Evolutionary conservation across 257 asterid genomes (phyloP).

Genomic region (Striga asiatica): DNA sequence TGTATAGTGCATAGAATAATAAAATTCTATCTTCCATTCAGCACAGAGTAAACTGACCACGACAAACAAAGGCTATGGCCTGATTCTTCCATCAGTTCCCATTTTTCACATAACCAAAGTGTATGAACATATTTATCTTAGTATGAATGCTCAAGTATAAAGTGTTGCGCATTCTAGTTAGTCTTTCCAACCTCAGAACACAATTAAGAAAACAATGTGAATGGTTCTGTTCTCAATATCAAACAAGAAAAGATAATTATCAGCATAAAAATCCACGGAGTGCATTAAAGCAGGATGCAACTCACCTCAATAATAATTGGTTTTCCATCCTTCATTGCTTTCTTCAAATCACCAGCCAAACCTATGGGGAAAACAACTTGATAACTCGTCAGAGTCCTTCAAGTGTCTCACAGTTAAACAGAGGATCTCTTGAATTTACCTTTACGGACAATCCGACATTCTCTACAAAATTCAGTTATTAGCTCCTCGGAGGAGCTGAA

Average conservation of each 20-base stretch:
- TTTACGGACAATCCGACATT: slow-evolving; percentile 95
- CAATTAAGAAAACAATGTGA: background rate
- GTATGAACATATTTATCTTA: background rate
- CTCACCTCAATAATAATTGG: slow-evolving; percentile 94
- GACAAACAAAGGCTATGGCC: background rate
- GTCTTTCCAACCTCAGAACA: background rate
- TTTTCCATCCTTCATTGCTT: slow-evolving; percentile 98
- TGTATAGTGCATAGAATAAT: too few relatives aligned
- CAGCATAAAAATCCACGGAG: slow-evolving; percentile 2
- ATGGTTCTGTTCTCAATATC: background rate
- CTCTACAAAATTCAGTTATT: slow-evolving; percentile 93
- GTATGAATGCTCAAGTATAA: background rate
- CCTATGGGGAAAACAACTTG: slow-evolving; percentile 33
- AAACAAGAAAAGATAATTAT: background rate
- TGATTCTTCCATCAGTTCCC: background rate
- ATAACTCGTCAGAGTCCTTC: slow-evolving; percentile 6
- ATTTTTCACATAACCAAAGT: background rate
- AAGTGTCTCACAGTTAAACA: slow-evolving; percentile 10
- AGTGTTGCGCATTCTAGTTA: background rate
- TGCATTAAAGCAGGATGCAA: slow-evolving; percentile 11
- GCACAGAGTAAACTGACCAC: too few relatives aligned
- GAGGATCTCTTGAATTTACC: slow-evolving; percentile 34
- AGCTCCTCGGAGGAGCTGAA: slow-evolving; percentile 85
- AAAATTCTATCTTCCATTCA: too few relatives aligned
- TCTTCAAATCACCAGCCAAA: slow-evolving; percentile 95